phyloP scores from a whole-genome alignment of 2,329 filamentous ascomycete species.

The Cladorrhinum sp. region DNA sequence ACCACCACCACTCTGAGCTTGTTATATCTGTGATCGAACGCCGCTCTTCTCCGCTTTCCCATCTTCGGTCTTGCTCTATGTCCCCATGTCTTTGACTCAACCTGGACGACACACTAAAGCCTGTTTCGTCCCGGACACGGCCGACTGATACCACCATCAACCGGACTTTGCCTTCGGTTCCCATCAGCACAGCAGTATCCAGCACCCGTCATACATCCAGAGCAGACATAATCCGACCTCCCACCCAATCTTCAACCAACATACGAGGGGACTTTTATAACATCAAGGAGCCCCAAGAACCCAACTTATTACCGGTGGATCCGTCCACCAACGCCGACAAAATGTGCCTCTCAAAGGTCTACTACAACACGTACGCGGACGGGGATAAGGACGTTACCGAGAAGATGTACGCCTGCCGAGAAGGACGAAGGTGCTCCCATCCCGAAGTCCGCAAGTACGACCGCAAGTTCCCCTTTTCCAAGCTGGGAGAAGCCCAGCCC shows the following conservation, averaged over 20 bases:
- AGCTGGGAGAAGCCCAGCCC: conserved; percentile 20
- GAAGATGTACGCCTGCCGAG: conserved; percentile 30
- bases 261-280: conserved; percentile 4
- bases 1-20: neutral
- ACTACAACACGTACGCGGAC: conserved; percentile 35
- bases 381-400: conserved; percentile 32
- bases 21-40: conserved; percentile 20
- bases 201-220: conserved; percentile 9
- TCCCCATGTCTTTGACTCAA: conserved; percentile 34
- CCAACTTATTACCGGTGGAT: neutral
- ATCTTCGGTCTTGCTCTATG: conserved; percentile 20
- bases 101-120: conserved; percentile 25
- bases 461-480: conserved; percentile 29
- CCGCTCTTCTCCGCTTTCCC: conserved; percentile 5
- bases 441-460: conserved; percentile 28
- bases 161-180: conserved; percentile 11
- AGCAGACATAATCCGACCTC: conserved; percentile 6
- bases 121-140: conserved; percentile 34
- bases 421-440: conserved; percentile 30
- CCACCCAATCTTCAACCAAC: conserved; percentile 2
- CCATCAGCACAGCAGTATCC: conserved; percentile 17
- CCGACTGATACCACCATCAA: conserved; percentile 32
- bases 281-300: neutral
- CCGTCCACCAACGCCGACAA: conserved; percentile 21
- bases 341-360: conserved; percentile 36